phyloP scores from a whole-genome alignment of 306 rosid species.

The Begonia fuchsioides region DNA sequence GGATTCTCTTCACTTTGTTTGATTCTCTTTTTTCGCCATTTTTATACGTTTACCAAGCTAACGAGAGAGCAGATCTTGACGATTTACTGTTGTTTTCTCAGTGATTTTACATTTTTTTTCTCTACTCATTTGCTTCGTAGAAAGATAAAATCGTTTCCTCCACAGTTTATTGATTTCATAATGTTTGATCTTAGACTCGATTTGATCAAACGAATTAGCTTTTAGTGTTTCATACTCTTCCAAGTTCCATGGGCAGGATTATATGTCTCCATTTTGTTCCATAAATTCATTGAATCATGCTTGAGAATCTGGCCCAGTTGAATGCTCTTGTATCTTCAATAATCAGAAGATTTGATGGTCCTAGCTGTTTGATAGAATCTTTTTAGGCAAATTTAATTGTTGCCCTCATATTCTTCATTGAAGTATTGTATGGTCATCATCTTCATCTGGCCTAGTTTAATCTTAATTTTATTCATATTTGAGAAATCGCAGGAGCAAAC shows the following conservation, averaged over 20 bases:
- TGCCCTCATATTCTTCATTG: background rate
- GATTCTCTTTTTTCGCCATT: background rate
- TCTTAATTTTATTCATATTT: too few species aligned
- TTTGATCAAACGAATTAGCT: too few species aligned
- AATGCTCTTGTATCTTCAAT: conserved; percentile 20
- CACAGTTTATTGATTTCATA: conserved; percentile 1
- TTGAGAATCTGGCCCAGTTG: conserved; percentile 16
- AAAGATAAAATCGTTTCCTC: background rate
- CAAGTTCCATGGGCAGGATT: too few species aligned
- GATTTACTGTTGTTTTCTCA: background rate
- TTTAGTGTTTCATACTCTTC: too few species aligned
- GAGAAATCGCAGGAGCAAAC: background rate
- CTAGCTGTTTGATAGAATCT: conserved; percentile 15
- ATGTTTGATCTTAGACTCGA: too few species aligned
- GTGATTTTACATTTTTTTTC: background rate
- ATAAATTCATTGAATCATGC: too few species aligned
- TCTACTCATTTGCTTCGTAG: background rate
- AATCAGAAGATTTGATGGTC: conserved; percentile 21
- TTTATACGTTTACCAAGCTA: background rate
- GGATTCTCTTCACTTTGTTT: too few species aligned
- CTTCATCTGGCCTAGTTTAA: too few species aligned
- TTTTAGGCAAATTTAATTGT: conserved; percentile 5
- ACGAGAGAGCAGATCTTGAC: background rate
- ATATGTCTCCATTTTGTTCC: too few species aligned
- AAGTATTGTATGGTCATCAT: background rate